Base-by-base conservation (phyloP, 345 rosid genomes). In the Erodium maritimum region DNA sequence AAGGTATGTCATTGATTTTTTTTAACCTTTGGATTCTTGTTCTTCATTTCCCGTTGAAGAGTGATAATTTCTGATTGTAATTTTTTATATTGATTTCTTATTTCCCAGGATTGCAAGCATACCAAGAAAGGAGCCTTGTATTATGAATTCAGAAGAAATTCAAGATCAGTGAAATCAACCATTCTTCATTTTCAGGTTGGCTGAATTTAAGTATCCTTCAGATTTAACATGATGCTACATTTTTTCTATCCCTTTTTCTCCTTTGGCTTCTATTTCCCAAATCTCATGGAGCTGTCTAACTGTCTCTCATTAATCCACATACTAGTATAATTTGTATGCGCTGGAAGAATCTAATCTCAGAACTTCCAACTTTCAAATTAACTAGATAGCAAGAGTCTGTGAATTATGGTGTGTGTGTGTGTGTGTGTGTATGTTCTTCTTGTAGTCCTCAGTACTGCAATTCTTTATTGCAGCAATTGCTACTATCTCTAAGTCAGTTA, bases 1-100 rank as follows among this genome's bases (percentile, higher is more conserved):
- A 74, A 73, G 86, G 90, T 84, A 14, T 25, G 14, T 53, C 34
- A 24, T 69, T 11, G 51, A 52, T 21, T 21, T 7, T 5, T 21
- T 55, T 55, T 18, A 21, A 57, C 24, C 59, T 11, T 37, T 50
- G 17, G 5, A 34, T 55, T 22, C 19, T 20, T 12, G 4, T 54
- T 17, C 14, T 17, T 7, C 14, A 19, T 20, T 21, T 54, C 17
- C 14, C 3, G 4, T 4, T 20, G 25, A 10, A 20, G 56, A 54
- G 21, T 17, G 16, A 54, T 3, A 5, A 54, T 17, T 54, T 17
- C 24, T 21, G n/a, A 42, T 42, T 10, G 48, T 42, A 12, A 42
- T 42, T 42, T 42, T 42, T 42, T 42, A 42, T 42, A 10, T 42
- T 42, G 3, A 10, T 42, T 42, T 12, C 17, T 42, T 42, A 42